Base-by-base conservation (phyloP, 2,329 filamentous ascomycete species). In the Pseudomassariella vexata region DNA sequence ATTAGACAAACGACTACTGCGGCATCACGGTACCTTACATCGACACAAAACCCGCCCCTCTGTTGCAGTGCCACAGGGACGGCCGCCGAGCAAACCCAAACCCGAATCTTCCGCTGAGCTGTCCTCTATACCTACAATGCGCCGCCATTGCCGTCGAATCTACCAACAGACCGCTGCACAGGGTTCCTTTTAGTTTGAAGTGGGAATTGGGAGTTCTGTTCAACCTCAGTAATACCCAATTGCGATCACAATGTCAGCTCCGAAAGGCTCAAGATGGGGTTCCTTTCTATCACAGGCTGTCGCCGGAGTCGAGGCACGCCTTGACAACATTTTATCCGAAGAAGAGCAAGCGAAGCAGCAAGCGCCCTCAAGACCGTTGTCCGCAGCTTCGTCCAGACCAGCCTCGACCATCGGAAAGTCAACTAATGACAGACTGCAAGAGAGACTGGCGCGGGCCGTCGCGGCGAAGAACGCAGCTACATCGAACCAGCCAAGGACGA, bases 301-400 rank as follows among this genome's bases (percentile, higher is more conserved):
- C 39, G 88, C 89, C 34, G 89, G 89, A 39, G 84, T 98, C 36
- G 92, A 98, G 63, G 94, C 89, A 38, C 80, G 85, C 25, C 74
- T 98, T 38, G 92, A 98, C 57, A 89, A 77, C 30, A 94, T 98
- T 37, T 73, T 98, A 39, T 79, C 87, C 33, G 89, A 95, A 45
- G 79, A 85, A 34, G 78, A 82, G 25, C 74, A 76, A 28, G 57
- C 59, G 19, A 59, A 60, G 30, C 65, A 60, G 30, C 61, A 56
- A 38, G 56, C 64, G 23, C 45, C 56, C 25, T 48, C 55, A 12
- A 49, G 53, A 34, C 52, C 49, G n/a, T 35, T 51, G 33, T 53
- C 49, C 23, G 45, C 50, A 21, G 42, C 53, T 18, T 41, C 53
- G 20, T 16, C 25, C 28, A 34, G 37, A 24, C 29, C 42, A 37